Conservation (phyloP, 129 eudicot species). For the Glebionis coronaria region DNA sequence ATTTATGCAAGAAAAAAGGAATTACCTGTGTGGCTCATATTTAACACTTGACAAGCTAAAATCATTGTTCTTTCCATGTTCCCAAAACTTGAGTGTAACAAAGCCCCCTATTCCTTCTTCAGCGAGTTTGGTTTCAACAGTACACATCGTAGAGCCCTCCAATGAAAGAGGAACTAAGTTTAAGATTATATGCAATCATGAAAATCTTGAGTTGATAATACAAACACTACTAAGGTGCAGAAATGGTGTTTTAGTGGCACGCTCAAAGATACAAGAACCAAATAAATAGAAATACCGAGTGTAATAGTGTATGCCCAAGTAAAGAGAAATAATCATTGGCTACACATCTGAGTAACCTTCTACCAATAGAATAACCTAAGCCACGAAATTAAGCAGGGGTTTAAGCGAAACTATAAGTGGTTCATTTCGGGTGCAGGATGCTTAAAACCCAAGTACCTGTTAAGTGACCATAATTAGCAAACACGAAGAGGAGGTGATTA, state of each 20-base stretch:
- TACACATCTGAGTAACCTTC: too few species aligned
- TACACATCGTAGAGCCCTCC: slow-evolving; percentile 82
- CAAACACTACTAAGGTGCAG: neutral
- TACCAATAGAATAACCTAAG: too few species aligned
- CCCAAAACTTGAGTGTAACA: slow-evolving; percentile 85
- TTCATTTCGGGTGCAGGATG: too few species aligned
- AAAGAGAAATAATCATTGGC: too few species aligned
- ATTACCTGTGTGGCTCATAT: slow-evolving; percentile 95
- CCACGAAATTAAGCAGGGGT: too few species aligned
- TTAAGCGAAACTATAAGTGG: too few species aligned
- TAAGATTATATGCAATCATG: slow-evolving; percentile 57
- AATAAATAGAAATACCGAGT: too few species aligned
- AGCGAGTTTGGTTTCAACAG: slow-evolving; percentile 77
- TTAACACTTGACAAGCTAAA: slow-evolving; percentile 73
- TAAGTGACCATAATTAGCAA: too few species aligned
- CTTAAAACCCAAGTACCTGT: too few species aligned
- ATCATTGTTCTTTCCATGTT: slow-evolving; percentile 47
- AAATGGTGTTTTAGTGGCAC: neutral
- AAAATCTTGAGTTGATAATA: neutral
- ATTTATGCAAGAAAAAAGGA: neutral
- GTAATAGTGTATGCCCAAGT: too few species aligned
- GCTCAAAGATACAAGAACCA: too few species aligned
- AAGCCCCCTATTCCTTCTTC: slow-evolving; percentile 97
- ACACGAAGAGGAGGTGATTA: too few species aligned
- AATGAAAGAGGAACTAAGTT: slow-evolving; percentile 69